Base-by-base conservation (phyloP, 495 filamentous ascomycete species). In the Talaromyces stipitatus region DNA sequence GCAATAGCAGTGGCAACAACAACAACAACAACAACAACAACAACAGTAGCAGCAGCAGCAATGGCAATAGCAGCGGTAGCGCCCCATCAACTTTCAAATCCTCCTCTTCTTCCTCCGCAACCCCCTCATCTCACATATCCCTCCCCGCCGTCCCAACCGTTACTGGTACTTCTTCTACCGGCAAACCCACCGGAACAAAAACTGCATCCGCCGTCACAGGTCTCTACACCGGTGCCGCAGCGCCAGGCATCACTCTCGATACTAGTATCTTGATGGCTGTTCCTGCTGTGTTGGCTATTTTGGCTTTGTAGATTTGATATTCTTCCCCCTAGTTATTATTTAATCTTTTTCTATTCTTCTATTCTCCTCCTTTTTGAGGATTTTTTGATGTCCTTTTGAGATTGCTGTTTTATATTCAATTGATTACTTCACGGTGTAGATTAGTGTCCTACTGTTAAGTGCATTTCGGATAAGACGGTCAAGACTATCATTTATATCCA, bases 221-320 rank as follows among this genome's bases (percentile, higher is more conserved):
- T 48, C 20, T 48, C 2, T 48, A 48, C 45, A 48, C 45, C 22
- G 45, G 45, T 26, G 45, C 45, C 22, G 45, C 45, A 18, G 45
- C 45, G 45, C 45, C 45, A 48, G 18, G 45, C 23, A 2, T 48
- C 20, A 48, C 18, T 20, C 18, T 23, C 20, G 6, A 45, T 48
- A 20, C 43, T 6, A 7, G 18, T 8, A 20, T 48, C 24, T 12
- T 9, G 3, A 24, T 16, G 45, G 18, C 18, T 5, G 45, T 20
- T 24, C 10, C 24, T 26, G 18, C 45, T 48, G 45, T 10, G 1
- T 48, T 48, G 45, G 45, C 45, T 26, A 20, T 26, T 48, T 2
- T 48, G 22, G 45, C 45, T 48, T 48, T 48, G 45, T 48, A 48
- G 24, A 48, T 48, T n/a, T n/a, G n/a, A n/a, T n/a, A n/a, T n/a